phyloP scores from a whole-genome alignment of 179 eudicot species.

The Pouteria campechiana region DNA sequence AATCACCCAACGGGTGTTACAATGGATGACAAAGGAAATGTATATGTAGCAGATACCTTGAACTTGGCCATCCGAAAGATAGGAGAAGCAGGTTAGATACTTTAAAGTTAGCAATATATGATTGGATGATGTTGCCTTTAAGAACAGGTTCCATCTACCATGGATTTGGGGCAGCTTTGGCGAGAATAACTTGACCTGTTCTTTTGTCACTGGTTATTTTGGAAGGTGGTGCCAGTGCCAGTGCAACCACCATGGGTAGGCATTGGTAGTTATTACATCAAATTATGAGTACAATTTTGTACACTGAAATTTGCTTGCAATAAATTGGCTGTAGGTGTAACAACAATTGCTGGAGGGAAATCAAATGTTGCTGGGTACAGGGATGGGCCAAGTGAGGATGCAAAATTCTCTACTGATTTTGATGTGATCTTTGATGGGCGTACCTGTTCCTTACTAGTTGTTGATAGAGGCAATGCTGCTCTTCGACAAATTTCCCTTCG shows the following conservation, averaged over 20 bases:
- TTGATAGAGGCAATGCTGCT: conserved; percentile 97
- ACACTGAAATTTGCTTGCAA: too few relatives aligned
- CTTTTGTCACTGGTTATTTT: too few relatives aligned
- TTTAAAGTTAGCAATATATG: too few relatives aligned
- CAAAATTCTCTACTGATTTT: conserved; percentile 81
- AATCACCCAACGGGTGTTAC: conserved; percentile 85
- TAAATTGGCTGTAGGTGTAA: conserved; percentile 57
- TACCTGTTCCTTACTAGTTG: conserved; percentile 81
- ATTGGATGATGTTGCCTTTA: too few relatives aligned
- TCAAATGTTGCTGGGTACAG: conserved; percentile 90
- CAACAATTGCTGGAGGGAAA: conserved; percentile 99
- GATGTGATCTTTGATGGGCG: conserved; percentile 79
- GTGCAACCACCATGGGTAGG: too few relatives aligned
- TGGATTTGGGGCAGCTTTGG: too few relatives aligned
- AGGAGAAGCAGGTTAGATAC: conserved; percentile 74
- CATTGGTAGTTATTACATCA: too few relatives aligned
- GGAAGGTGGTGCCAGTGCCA: too few relatives aligned
- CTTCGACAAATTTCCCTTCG: conserved; percentile 81
- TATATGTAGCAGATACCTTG: conserved; percentile 85
- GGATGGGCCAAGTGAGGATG: conserved; percentile 97
- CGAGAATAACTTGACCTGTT: too few relatives aligned
- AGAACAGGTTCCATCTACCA: too few relatives aligned
- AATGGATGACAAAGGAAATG: conserved; percentile 93
- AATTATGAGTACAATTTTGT: too few relatives aligned
- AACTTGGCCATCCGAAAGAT: conserved; percentile 93